Base-by-base conservation (phyloP, 805 yeast species). In the Yarrowia sp. region DNA sequence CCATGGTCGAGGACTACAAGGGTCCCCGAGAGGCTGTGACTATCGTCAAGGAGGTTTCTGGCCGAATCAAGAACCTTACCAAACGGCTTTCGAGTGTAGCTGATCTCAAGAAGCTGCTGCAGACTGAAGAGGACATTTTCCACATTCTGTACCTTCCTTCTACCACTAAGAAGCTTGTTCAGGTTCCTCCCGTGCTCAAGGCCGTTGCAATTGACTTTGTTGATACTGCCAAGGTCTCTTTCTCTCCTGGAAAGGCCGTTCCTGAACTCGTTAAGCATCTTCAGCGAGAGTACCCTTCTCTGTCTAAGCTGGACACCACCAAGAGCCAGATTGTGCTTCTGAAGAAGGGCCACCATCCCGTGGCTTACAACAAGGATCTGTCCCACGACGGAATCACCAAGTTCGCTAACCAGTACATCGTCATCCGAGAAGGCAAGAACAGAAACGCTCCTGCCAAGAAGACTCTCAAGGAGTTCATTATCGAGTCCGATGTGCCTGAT, bases 171-270 rank as follows among this genome's bases (percentile, higher is more conserved):
- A 69, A 9, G 83, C 82, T 56, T 85, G 79, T 74, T 87, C 73
- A 90, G 72, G 85, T 87, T 48, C 81, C 83, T 73, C 86, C 49
- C 14, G n/a, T 64, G 85, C 12, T 86, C 80, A 0, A 86, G 86
- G 7, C 75, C 79, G 79, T 92, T 97, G 22, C 90, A 92, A 65
- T 85, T 85, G 71, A 65, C 43, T 65, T 52, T 42, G 22, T 43
- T 11, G 68, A 65, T 9, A 65, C 68, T 7, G 68, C 61, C 43
- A 42, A 41, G 59, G 50, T 65, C 42, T 50, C 68, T 3, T 65
- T 43, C n/a, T 5, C 36, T 14, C 49, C 68, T 95, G 70, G 92
- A 83, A 71, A 91, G 85, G 35, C 82, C 78, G 35, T 89, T 80
- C 9, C 85, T 83, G 78, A 63, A n/a, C 22, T 49, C 9, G 55